Evolutionary conservation across 2,329 filamentous ascomycete species (phyloP), one percentile per base, ranked within the genome.

Genomic region (Bipolaris sorokiniana): DNA sequence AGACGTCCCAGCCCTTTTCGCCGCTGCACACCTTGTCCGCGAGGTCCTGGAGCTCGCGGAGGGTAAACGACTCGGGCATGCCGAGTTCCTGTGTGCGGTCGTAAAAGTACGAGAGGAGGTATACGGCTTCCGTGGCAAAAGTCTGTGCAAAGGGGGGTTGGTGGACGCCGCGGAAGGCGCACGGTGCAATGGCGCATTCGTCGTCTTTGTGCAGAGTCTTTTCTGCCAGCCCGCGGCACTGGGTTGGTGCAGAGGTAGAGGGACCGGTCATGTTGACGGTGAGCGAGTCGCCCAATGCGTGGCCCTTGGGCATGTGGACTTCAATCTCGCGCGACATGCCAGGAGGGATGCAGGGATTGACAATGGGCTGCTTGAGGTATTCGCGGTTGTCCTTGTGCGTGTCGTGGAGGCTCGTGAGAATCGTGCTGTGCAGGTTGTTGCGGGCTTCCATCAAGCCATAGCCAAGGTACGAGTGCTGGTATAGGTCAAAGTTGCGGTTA

Each of bases 71-170:
- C 66, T 97, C 92, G n/a, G 96, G 95, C 92, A 99, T 98, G 65
- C 96, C 96, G 10, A 99, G 86, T 4, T 92, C 91, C 76, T 91
- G 86, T 22, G 91, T 96, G 70, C 96, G 93, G 82, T 99, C 95
- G 80, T 90, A 97, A 80, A 99, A 99, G 84, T 96, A 99, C 28
- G 91, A 96, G 79, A 99, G 94, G 67, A 98, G 92, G 80, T 94
- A 99, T 37, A 98, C 87, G 70, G 97, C 93, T 78, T 98, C 94
- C 62, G 84, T 85, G 23, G 91, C 82, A 71, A 99, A 99, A 0
- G 95, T 99, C 83, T 97, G 96, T 67, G 87, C 88, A 46, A 99
- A 84, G 20, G 90, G 89, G 9, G 95, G 95, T 78, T 99, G 95
- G 80, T 99, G 91, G 28, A 99, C 88, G 63, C 95, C 95, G 76